Base-by-base conservation (phyloP, 2,329 filamentous ascomycete genomes). In the Paramyrothecium sp. region DNA sequence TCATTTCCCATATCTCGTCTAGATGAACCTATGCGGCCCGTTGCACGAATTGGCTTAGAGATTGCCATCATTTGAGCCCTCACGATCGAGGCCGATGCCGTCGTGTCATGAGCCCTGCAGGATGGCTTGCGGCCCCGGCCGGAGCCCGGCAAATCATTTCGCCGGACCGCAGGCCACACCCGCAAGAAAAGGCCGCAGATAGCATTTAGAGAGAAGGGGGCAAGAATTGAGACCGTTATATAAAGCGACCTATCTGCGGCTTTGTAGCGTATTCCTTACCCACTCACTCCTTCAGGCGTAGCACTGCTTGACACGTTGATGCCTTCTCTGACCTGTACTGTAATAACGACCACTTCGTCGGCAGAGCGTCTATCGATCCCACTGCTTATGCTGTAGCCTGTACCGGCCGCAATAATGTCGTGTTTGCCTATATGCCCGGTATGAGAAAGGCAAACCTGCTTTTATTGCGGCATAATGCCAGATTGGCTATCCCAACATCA, bases 301-400 rank as follows among this genome's bases (percentile, higher is more conserved):
- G n/a, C n/a, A n/a, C n/a, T n/a, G n/a, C n/a, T n/a, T n/a, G n/a
- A n/a, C n/a, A n/a, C n/a, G 58, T 62, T 10, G 23, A 48, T 8
- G 59, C 58, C 20, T 48, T 61, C 10, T 61, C 65, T 13, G 63
- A 63, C 19, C 47, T 55, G 0, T 51, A 55, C 46, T 64, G 61
- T 52, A 56, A 56, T 13, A 51, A 56, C 0, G 33, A 58, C 3
- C 33, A 17, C 3, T 47, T 33, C 12, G 68, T 67, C 44, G 64
- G 57, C 12, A 69, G 66, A 47, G 60, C 59, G 5, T 20, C 38
- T 0, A 65, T 65, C 1, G 72, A 74, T 38, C 30, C 54, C 1
- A 73, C 73, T 34, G 34, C 55, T 16, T 75, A 74, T 53, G 60
- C 63, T 0, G 62, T 55, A 3, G 71, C 62, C 1, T 22, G 3